Conservation (phyloP, 139 green algal genomes). For the Astrephomene gubernaculifera region DNA sequence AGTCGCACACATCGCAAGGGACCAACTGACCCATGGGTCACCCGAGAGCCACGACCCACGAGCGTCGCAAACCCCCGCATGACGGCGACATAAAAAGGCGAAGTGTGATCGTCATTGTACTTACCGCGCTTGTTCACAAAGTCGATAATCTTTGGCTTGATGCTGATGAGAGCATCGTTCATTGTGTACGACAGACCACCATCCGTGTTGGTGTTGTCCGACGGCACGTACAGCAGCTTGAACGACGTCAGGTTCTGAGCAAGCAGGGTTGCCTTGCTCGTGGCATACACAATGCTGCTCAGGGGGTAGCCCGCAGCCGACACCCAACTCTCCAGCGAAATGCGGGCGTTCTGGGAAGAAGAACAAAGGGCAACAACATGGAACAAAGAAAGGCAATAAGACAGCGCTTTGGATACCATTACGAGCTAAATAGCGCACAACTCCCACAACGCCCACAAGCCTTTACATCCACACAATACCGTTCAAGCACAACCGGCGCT, state of each 20-base stretch:
- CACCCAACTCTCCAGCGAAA: conserved; percentile 24
- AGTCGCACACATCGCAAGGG: too few species aligned
- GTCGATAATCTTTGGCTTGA: background rate
- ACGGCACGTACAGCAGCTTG: conserved; percentile 41
- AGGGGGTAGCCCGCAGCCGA: background rate
- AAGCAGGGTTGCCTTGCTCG: background rate
- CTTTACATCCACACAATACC: too few species aligned
- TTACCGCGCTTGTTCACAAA: conserved; percentile 43
- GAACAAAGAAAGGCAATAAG: too few species aligned
- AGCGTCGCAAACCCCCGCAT: too few species aligned
- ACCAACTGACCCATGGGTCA: too few species aligned
- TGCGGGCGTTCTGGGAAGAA: background rate
- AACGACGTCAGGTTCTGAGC: background rate
- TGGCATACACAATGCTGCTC: background rate
- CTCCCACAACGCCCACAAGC: too few species aligned
- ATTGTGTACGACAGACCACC: conserved; percentile 30
- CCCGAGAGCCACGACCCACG: too few species aligned
- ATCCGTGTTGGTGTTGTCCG: background rate
- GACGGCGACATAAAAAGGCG: too few species aligned
- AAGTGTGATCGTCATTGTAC: too few species aligned
- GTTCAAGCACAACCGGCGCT: too few species aligned
- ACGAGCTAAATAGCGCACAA: background rate
- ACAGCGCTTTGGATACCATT: background rate
- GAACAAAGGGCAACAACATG: background rate
- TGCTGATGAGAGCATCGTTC: conserved; percentile 43